Evolutionary conservation across 345 rosid species (phyloP).

Genomic region (Lenwebbia sp.): DNA sequence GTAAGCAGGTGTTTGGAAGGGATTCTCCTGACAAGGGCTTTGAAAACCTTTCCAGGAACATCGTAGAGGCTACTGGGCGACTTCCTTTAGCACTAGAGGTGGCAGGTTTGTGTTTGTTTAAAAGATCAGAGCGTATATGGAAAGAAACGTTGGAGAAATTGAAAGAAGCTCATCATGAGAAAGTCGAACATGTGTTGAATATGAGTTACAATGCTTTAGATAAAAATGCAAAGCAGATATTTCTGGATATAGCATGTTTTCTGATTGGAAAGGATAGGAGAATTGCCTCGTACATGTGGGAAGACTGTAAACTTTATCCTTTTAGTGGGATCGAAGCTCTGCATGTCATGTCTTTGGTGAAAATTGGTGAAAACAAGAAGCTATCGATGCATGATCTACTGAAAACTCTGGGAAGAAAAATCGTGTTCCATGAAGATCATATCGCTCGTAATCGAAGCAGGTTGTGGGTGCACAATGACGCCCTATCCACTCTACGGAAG

Average conservation of each 20-base stretch:
- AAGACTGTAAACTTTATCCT: not conserved
- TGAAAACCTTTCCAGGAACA: not conserved
- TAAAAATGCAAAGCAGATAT: accelerated
- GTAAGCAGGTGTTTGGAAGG: not conserved
- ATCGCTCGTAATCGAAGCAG: not conserved
- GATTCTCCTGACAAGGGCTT: not conserved
- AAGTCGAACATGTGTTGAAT: not conserved
- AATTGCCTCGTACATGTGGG: not conserved
- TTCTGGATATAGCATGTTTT: not conserved
- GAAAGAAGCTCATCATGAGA: accelerated
- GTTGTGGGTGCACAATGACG: not conserved
- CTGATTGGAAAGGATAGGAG: accelerated
- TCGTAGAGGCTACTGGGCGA: not conserved
- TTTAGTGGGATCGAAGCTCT: not conserved
- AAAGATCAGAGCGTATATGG: not conserved
- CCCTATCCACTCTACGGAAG: not conserved
- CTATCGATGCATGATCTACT: not conserved
- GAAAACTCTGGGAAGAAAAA: not conserved
- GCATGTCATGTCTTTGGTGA: not conserved
- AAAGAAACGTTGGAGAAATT: accelerated
- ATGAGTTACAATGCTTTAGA: not conserved
- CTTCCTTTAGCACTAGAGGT: not conserved
- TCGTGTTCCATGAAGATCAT: not conserved
- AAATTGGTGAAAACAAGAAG: not conserved
- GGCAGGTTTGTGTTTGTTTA: not conserved